Conservation (phyloP, 164 flowering plant species). For the Piper longum region DNA sequence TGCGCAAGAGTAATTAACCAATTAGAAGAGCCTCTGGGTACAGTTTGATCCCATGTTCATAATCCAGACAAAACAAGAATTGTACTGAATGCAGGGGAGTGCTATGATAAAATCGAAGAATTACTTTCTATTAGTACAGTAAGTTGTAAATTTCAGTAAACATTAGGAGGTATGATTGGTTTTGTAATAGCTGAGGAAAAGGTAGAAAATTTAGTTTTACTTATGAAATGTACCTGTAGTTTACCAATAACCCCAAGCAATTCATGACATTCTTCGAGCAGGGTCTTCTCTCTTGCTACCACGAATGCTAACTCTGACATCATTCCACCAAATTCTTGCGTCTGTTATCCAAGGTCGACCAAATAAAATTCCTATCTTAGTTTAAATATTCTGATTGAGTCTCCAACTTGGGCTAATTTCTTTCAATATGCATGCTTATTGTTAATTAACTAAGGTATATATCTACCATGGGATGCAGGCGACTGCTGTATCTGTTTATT, state of each 20-base stretch:
- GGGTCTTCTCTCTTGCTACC: slow-evolving; percentile 38
- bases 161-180: too few species aligned
- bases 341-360: slow-evolving; percentile 17
- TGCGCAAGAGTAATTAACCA: slow-evolving; percentile 10
- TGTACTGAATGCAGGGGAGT: too few species aligned
- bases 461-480: slow-evolving; percentile 26
- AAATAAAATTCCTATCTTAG: neutral
- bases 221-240: slow-evolving; percentile 28
- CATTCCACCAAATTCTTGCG: slow-evolving; percentile 18
- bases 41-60: too few species aligned
- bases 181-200: too few species aligned
- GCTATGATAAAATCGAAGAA: too few species aligned
- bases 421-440: neutral
- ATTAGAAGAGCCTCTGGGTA: too few species aligned
- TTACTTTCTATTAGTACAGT: too few species aligned
- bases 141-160: too few species aligned
- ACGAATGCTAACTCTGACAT: slow-evolving; percentile 51
- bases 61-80: too few species aligned
- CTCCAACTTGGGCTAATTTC: neutral
- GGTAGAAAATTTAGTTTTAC: neutral
- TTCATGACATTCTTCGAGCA: slow-evolving; percentile 47
- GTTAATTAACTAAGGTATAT: neutral
- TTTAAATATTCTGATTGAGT: neutral
- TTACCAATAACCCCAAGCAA: slow-evolving; percentile 24
- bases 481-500: slow-evolving; percentile 19